Evolutionary conservation across 495 filamentous ascomycete species (phyloP), one percentile per base, ranked within the genome.

Genomic region (Geopyxis carbonaria): DNA sequence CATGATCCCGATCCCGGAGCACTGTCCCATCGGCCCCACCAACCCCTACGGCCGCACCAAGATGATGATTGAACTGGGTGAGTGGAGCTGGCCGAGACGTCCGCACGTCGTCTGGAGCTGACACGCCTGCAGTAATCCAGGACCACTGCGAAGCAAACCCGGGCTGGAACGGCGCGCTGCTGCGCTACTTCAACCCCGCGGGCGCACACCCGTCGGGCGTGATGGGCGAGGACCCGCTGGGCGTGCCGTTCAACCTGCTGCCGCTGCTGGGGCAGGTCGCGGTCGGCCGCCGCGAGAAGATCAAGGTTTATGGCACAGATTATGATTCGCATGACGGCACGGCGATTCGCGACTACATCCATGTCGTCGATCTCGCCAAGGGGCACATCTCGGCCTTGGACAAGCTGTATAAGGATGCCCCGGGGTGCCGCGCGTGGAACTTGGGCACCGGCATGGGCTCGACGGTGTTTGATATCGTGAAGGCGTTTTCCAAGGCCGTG

Each of bases 1-100:
- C 66, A 95, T 97, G 91, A 95, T 97, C 50, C 89, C 89, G 48
- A 97, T 97, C 56, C 89, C 91, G 23, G 89, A 97, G 64, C 63
- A 80, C 55, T 97, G 89, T 69, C 89, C 89, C 30, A 78, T 93
- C 47, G 85, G 81, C 30, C 84, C 89, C 15, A 97, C 87, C 37
- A 97, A 95, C 69, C 82, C 89, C 9, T 97, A 97, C 62, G 89
- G 89, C 23, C 79, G 78, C 58, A 95, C 89, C 38, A 97, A 97
- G 68, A 70, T 78, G 58, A 78, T 75, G 47, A 81, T 93, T 42
- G 89, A 97, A 66, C 69, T 55, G 52, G 43, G 50, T 53, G 38
- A 18, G 38, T 38, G 18, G 16, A 11, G 25, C 30, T 40, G 37
- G 10, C n/a, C n/a, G n/a, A 37, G 15, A 11, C 16, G 9, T 7